These are phyloP conservation scores for Suillus subalutaceus DNA, from an alignment of 768 basidiomycete genomes.

Conservation along the genomic window DNA sequence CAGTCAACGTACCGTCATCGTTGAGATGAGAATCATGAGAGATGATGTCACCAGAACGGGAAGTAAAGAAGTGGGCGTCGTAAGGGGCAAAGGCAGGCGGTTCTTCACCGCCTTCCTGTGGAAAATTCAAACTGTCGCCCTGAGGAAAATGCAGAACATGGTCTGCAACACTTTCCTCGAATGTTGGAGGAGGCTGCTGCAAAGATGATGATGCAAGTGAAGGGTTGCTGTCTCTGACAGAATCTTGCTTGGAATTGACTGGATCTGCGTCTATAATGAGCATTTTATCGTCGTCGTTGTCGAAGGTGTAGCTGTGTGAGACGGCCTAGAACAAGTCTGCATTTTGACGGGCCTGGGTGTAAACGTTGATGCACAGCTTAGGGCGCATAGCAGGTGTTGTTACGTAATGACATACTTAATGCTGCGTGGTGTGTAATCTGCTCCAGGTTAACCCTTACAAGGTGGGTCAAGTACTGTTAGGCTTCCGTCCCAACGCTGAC, in stretches of 20 bases:
- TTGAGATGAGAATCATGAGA: slow-evolving; percentile 76
- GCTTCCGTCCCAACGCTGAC: not conserved
- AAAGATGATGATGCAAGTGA: slow-evolving; percentile 1
- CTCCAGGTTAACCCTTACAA: not conserved
- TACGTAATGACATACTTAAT: slow-evolving; percentile 3
- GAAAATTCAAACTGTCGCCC: slow-evolving; percentile 20
- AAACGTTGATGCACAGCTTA: not conserved
- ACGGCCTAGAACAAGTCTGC: slow-evolving; percentile 1
- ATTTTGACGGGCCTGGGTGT: not conserved
- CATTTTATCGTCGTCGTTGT: not conserved
- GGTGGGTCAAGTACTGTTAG: not conserved
- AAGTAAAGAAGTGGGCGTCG: slow-evolving; percentile 59
- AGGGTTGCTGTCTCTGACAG: not conserved
- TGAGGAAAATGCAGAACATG: slow-evolving; percentile 28
- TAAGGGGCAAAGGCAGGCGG: slow-evolving; percentile 69
- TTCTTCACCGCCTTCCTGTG: slow-evolving; percentile 41
- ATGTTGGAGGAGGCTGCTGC: slow-evolving; percentile 26
- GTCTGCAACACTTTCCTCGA: slow-evolving; percentile 30
- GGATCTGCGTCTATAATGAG: not conserved
- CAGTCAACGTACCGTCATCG: slow-evolving; percentile 50
- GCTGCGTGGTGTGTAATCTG: not conserved
- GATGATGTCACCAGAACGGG: slow-evolving; percentile 51
- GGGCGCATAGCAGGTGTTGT: not conserved
- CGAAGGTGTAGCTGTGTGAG: not conserved
- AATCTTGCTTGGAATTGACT: not conserved